Percentiles rank a stretch among this genome's conserved stretches.
Evolutionary conservation across 1,139 yeast species (phyloP).

Genomic region (Magnusiomyces suaveolens): DNA sequence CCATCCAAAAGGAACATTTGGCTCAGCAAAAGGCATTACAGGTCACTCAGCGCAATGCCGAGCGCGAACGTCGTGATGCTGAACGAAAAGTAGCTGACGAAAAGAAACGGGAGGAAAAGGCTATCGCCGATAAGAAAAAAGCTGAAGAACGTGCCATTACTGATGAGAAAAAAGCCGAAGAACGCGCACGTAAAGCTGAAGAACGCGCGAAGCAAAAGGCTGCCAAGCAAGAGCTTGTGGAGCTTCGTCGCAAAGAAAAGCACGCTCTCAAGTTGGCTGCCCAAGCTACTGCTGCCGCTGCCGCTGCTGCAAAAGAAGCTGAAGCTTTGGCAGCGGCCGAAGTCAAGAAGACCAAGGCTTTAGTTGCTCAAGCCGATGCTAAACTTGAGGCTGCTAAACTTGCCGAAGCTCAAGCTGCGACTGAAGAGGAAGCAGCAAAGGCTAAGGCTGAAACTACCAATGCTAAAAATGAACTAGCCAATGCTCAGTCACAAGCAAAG

Average conservation of each 20-base stretch:
- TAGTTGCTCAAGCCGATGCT: constrained; percentile 19
- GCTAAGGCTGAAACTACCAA: constrained; percentile 17
- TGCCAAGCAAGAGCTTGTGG: constrained; percentile 10
- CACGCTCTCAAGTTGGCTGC: constrained; percentile 13
- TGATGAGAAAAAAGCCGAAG: constrained; percentile 8
- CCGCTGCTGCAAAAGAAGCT: constrained; percentile 22
- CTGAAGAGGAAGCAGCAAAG: constrained; percentile 15
- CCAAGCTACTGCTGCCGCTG: constrained; percentile 21
- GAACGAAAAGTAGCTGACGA: constrained; percentile 15
- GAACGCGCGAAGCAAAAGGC: constrained; percentile 18
- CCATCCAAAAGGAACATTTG: constrained; percentile 20
- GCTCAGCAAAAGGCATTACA: constrained; percentile 20
- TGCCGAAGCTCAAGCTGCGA: constrained; percentile 24
- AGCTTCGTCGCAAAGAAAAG: constrained; percentile 12
- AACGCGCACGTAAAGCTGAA: constrained; percentile 16
- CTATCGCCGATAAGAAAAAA: constrained; percentile 4
- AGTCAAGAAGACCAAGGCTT: constrained; percentile 22
- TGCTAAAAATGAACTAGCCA: constrained; percentile 19
- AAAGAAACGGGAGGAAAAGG: constrained; percentile 7
- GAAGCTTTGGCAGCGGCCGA: constrained; percentile 23
- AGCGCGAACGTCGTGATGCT: constrained; percentile 16
- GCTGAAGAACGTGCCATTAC: constrained; percentile 9
- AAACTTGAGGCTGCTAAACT: constrained; percentile 26
- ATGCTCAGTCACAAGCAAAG: constrained; percentile 18
- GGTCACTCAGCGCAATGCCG: constrained; percentile 16